phyloP scores from a whole-genome alignment of 495 filamentous ascomycete species.

The Delitschia confertaspora region DNA sequence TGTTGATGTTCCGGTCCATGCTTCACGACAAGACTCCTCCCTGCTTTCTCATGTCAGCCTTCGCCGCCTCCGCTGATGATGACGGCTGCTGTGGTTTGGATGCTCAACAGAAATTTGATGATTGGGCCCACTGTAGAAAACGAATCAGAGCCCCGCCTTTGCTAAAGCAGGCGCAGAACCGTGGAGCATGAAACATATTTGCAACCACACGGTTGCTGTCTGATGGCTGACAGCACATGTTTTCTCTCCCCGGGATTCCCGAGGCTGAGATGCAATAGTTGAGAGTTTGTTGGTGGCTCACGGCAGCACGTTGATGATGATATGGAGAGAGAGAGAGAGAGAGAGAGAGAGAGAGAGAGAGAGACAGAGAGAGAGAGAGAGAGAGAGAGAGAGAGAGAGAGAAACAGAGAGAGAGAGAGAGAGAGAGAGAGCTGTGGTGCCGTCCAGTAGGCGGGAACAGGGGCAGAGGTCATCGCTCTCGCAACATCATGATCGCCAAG shows the following conservation, averaged over 20 bases:
- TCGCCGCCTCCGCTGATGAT: conserved; percentile 8
- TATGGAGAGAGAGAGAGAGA: neutral
- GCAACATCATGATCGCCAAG: too few species aligned
- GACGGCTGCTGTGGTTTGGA: conserved; percentile 18
- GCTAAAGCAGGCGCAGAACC: neutral
- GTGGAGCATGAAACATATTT: conserved; percentile 22
- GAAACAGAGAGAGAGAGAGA: too few species aligned
- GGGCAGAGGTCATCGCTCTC: neutral
- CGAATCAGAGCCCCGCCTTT: conserved; percentile 17
- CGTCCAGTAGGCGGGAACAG: too few species aligned
- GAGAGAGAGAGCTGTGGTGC: too few species aligned
- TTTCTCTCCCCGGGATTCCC: neutral
- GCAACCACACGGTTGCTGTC: conserved; percentile 3
- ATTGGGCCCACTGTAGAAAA: conserved; percentile 22
- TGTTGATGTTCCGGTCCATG: neutral
- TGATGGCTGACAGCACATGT: neutral
- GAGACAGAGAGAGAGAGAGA: too few species aligned
- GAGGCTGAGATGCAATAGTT: neutral
- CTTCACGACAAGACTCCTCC: neutral
- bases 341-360: too few species aligned
- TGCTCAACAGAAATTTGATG: conserved; percentile 19
- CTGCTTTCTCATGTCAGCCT: conserved; percentile 14
- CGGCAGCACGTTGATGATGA: neutral
- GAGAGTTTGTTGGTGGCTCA: neutral
- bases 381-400: too few species aligned